These are phyloP conservation scores for Nakaseomyces glabratus DNA, from an alignment of 1,139 yeast species.

Conservation along the genomic window DNA sequence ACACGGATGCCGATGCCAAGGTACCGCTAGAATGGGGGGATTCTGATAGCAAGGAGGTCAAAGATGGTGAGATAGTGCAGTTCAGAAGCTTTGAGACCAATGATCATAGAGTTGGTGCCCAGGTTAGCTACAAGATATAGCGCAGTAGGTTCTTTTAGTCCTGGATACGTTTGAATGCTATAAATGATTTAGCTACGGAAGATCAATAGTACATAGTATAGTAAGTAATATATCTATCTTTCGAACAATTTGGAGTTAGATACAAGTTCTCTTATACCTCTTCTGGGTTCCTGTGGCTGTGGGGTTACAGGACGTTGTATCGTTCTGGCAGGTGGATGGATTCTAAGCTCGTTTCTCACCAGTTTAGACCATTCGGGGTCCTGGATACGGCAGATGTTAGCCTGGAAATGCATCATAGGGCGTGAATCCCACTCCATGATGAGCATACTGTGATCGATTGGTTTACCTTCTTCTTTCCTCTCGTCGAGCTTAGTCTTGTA, in stretches of 20 bases:
- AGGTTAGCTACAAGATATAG: conserved; percentile 48
- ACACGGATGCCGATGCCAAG: conserved; percentile 63
- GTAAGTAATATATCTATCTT: conserved; percentile 8
- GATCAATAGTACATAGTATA: conserved; percentile 1
- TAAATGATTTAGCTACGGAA: too few species aligned
- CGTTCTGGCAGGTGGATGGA: conserved; percentile 13
- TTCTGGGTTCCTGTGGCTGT: conserved; percentile 9
- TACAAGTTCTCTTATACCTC: conserved; percentile 13
- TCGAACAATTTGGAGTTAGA: conserved; percentile 19
- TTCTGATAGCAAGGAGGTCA: conserved; percentile 52
- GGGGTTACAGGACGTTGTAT: conserved; percentile 11
- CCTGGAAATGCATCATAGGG: conserved; percentile 20
- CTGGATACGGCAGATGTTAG: conserved; percentile 19
- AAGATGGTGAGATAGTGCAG: conserved; percentile 53
- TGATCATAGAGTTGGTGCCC: conserved; percentile 64
- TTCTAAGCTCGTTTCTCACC: conserved; percentile 18
- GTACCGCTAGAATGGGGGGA: conserved; percentile 87
- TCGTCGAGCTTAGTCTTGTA: conserved; percentile 16
- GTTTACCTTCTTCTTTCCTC: conserved; percentile 9
- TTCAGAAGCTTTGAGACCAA: conserved; percentile 63
- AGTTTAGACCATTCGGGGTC: conserved; percentile 27
- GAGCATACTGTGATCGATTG: conserved; percentile 12
- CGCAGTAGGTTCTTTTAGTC: background rate
- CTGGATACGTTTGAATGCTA: too few species aligned
- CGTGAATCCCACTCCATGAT: conserved; percentile 21